These are phyloP conservation scores for Purshia tridentata DNA, from an alignment of 306 rosid genomes.

Conservation along the genomic window DNA sequence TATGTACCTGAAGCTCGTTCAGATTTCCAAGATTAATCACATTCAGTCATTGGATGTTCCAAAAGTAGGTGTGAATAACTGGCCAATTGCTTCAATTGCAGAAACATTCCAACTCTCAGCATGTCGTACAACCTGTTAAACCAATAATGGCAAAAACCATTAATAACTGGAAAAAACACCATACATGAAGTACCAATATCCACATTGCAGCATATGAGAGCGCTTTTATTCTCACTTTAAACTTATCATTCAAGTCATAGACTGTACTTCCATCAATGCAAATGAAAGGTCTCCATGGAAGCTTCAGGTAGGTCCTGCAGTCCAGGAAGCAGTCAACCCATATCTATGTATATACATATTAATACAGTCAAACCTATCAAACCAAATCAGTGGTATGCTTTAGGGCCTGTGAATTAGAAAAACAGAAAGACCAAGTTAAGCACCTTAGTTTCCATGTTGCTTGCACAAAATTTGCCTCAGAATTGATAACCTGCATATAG, in stretches of 20 bases:
- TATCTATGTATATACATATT: neutral
- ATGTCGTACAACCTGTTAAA: slow-evolving; percentile 73
- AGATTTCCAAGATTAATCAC: neutral
- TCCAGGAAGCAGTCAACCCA: slow-evolving; percentile 2
- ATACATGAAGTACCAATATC: neutral
- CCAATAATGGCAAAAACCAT: slow-evolving; percentile 17
- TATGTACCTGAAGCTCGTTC: neutral
- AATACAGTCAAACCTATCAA: neutral
- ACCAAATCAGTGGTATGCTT: neutral
- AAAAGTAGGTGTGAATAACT: slow-evolving; percentile 59
- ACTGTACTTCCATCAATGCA: slow-evolving; percentile 68
- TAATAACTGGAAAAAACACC: neutral
- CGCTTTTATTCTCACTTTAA: slow-evolving; percentile 45
- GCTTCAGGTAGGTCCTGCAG: slow-evolving; percentile 81
- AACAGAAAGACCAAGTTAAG: slow-evolving; percentile 22
- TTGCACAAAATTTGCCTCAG: slow-evolving; percentile 45
- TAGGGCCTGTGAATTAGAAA: neutral
- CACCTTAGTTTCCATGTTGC: slow-evolving; percentile 93
- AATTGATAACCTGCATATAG: slow-evolving; percentile 49
- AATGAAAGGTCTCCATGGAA: slow-evolving; percentile 91
- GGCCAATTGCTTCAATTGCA: slow-evolving; percentile 80
- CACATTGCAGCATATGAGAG: slow-evolving; percentile 1
- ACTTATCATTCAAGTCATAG: slow-evolving; percentile 58
- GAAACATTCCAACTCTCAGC: slow-evolving; percentile 88
- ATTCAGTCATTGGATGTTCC: slow-evolving; percentile 19